A percentile compares a stretch with the other conserved stretches of the same genome.
phyloP scores from a whole-genome alignment of 2,329 filamentous ascomycete genomes.

The Dactylellina drechsleri region DNA sequence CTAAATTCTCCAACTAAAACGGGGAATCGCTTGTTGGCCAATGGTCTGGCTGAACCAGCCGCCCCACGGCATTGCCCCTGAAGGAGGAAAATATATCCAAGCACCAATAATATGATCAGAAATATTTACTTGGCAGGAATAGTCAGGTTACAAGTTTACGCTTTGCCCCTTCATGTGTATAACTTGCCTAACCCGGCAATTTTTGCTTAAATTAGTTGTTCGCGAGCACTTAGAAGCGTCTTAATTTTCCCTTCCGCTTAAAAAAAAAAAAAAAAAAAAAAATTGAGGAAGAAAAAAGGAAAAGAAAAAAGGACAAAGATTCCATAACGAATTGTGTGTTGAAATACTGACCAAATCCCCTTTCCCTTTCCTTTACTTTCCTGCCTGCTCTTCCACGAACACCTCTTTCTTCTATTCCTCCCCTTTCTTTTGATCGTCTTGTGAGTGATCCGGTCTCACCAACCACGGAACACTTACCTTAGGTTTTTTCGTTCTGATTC shows the following conservation, averaged over 20 bases:
- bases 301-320: not conserved
- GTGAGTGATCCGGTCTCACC: constrained; percentile 10
- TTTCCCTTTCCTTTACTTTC: constrained; percentile 28
- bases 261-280: not conserved
- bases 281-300: not conserved
- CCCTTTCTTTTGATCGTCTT: constrained; percentile 14
- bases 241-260: no score
- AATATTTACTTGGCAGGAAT: constrained; percentile 13
- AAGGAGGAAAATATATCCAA: not conserved
- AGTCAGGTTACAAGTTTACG: not conserved
- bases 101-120: constrained; percentile 15
- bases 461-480: not conserved
- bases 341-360: not conserved
- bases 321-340: not conserved
- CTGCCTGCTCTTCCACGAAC: not conserved
- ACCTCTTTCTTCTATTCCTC: constrained; percentile 6
- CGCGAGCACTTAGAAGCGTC: not conserved
- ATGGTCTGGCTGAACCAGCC: constrained; percentile 24
- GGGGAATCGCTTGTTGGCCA: constrained; percentile 11
- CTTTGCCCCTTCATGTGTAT: not conserved
- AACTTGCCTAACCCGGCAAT: constrained; percentile 5
- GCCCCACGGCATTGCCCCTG: constrained; percentile 10
- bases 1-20: not conserved
- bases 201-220: constrained; percentile 16
- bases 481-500: constrained; percentile 16